A percentile compares a stretch with the other conserved stretches of the same genome.
Conservation (phyloP, 208 protist genomes). For the Trypanosoma theileri region DNA sequence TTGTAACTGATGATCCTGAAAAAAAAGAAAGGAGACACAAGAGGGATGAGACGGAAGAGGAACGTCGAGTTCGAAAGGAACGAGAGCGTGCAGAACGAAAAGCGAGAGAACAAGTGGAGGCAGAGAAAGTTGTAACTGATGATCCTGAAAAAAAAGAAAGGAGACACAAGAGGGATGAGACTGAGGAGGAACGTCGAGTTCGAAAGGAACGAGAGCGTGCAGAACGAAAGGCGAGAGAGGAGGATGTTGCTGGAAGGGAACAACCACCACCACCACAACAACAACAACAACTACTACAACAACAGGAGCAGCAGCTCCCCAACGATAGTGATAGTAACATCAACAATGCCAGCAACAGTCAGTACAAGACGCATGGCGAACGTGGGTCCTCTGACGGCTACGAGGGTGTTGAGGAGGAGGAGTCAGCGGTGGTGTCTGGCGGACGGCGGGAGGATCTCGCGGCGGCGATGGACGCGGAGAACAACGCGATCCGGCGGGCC, state of each 20-base stretch:
- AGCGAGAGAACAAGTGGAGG: slow-evolving; percentile 18
- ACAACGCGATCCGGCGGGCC: slow-evolving; percentile 29
- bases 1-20: not conserved
- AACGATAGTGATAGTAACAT: not conserved
- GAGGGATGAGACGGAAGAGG: slow-evolving; percentile 70
- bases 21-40: slow-evolving; percentile 23
- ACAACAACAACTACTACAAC: not conserved
- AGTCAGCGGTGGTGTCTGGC: not conserved
- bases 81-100: slow-evolving; percentile 36
- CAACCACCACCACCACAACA: not conserved
- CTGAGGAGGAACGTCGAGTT: slow-evolving; percentile 68
- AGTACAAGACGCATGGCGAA: not conserved
- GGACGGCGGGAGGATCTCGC: slow-evolving; percentile 33
- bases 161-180: slow-evolving; percentile 39
- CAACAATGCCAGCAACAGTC: not conserved
- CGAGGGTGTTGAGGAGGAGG: no score
- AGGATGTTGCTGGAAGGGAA: not conserved
- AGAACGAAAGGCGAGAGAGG: slow-evolving; percentile 25
- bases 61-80: slow-evolving; percentile 67
- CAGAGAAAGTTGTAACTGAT: not conserved
- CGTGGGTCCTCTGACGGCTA: not conserved
- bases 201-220: slow-evolving; percentile 63
- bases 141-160: slow-evolving; percentile 22
- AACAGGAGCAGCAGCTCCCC: not conserved
- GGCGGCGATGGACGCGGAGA: slow-evolving; percentile 51